Evolutionary conservation across 2,329 filamentous ascomycete genomes (phyloP), one percentile per base, ranked within the genome.

Genomic region (Pestalotiopsis fici): DNA sequence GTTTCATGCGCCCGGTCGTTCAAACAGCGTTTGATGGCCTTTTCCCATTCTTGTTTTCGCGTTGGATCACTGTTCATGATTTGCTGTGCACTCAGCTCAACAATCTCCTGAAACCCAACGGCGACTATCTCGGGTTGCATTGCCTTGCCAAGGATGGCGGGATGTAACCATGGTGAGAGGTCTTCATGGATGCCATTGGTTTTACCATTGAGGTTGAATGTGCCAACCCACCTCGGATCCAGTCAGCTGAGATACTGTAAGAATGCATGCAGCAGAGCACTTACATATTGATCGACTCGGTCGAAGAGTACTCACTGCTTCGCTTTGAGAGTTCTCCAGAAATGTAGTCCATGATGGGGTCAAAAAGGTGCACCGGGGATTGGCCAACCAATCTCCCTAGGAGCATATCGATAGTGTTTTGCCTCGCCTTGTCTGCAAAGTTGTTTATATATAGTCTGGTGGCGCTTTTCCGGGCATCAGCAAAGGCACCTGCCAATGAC

Each of bases 1-100:
- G 87, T 83, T 67, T 83, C 83, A 54, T 87, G 86, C 21, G 93
- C 90, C 70, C 92, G 88, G 12, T 82, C 80, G 73, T 98, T 98
- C 50, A 99, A 81, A 15, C 91, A 93, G 59, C 84, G 85, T 71
- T 91, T 91, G 27, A 98, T 94, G 3, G 93, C 91, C 65, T 86
- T 82, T 77, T 99, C 96, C 96, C 96, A 99, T 23, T 91, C 83
- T 70, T 94, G 90, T 71, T 95, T 93, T 65, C 93, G 88, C 3
- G 90, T 89, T 1, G 96, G 96, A 77, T 99, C 95, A 68, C 95
- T 98, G 71, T 97, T 97, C 94, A 99, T 98, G 75, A 99, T 98
- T 76, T 99, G 96, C 78, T 98, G 95, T 18, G 97, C 96, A 73
- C 94, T 98, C 59, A 99, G 83, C 76, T 97, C 93, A n/a, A 99